These are phyloP conservation scores for Saccharomycopsis babjevae DNA, from an alignment of 805 yeast genomes.

Conservation along the genomic window DNA sequence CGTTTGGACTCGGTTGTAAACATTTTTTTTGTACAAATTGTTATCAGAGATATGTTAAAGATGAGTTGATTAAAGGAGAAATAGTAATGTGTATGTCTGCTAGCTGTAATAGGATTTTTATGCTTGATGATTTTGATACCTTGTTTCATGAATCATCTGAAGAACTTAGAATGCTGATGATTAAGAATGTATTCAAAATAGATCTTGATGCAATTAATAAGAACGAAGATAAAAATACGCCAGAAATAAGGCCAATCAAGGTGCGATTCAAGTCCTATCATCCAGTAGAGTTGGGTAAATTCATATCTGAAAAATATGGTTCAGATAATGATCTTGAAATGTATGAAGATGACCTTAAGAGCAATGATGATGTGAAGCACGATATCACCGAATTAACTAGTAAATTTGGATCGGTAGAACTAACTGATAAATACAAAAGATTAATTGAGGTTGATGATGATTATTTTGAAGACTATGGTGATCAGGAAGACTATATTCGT, in stretches of 20 bases:
- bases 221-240: not conserved
- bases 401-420: not conserved
- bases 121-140: constrained; percentile 32
- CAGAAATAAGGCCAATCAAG: not conserved
- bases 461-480: constrained; percentile 3
- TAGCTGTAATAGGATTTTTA: constrained; percentile 36
- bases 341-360: not conserved
- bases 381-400: not conserved
- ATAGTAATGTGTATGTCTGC: constrained; percentile 61
- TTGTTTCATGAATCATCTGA: constrained; percentile 18
- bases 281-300: constrained; percentile 8
- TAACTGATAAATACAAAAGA: not conserved
- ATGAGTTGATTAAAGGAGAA: constrained; percentile 32
- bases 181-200: not conserved
- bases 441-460: not conserved
- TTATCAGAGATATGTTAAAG: constrained; percentile 48
- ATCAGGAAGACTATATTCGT: constrained; percentile 10
- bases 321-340: not conserved
- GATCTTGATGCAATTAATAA: not conserved
- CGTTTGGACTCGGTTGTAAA: constrained; percentile 43
- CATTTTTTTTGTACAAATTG: constrained; percentile 67
- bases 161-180: not conserved
- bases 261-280: constrained; percentile 3
- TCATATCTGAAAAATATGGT: not conserved
- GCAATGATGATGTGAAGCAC: not conserved